A percentile compares a stretch with the other conserved stretches of the same genome.
Evolutionary conservation across 768 basidiomycete species (phyloP).

Genomic region (Leccinum fibrillosum): DNA sequence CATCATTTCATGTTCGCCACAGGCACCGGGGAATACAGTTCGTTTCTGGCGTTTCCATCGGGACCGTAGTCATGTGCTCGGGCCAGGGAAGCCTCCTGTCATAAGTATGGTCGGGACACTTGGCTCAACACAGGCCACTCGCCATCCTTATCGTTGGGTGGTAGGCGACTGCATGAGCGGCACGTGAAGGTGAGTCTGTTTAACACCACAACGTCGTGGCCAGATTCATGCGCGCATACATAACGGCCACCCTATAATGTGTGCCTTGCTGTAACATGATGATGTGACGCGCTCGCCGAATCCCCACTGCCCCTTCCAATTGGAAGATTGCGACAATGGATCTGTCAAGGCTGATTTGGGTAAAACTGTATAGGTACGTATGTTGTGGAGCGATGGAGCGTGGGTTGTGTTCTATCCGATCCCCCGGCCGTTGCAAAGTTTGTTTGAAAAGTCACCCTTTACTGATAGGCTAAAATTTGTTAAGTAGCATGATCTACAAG

Average conservation of each 20-base stretch:
- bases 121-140: background rate
- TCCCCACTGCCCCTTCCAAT: background rate
- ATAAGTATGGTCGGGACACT: background rate
- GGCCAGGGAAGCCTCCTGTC: background rate
- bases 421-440: background rate
- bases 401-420: background rate
- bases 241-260: background rate
- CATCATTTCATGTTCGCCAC: constrained; percentile 26
- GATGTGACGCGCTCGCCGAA: background rate
- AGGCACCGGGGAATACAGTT: constrained; percentile 27
- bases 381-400: constrained; percentile 13
- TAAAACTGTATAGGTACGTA: background rate
- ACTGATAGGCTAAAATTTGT: background rate
- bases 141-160: background rate
- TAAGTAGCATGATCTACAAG: constrained; percentile 13
- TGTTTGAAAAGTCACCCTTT: background rate
- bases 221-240: background rate
- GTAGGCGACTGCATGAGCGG: background rate
- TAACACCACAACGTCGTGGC: background rate
- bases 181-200: background rate
- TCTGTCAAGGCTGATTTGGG: background rate
- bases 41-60: constrained; percentile 23
- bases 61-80: constrained; percentile 18
- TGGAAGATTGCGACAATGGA: background rate
- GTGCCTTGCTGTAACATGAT: background rate